Conservation (phyloP, 2,329 filamentous ascomycete genomes). For the Fusarium guadeloupense region DNA sequence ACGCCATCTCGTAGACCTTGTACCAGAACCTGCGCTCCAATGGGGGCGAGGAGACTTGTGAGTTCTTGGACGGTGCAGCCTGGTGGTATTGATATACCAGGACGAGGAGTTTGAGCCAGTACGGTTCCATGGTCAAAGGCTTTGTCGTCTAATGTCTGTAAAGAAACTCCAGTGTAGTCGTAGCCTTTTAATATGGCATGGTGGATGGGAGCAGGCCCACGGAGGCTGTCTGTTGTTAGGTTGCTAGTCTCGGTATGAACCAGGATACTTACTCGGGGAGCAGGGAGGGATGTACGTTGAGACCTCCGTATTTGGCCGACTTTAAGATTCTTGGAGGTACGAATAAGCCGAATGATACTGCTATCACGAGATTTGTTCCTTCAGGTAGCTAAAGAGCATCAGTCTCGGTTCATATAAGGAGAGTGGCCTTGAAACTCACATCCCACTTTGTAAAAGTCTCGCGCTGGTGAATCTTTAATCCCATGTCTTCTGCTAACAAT, state of each 20-base stretch:
- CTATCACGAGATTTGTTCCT: constrained; percentile 80
- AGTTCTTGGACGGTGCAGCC: constrained; percentile 56
- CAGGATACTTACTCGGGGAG: constrained; percentile 75
- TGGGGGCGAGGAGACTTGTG: constrained; percentile 62
- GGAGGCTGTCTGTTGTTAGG: constrained; percentile 64
- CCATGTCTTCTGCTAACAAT: constrained; percentile 67
- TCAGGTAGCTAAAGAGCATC: constrained; percentile 60
- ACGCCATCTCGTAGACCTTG: constrained; percentile 68
- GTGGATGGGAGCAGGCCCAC: constrained; percentile 86
- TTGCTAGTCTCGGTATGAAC: background rate
- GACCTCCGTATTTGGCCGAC: constrained; percentile 78
- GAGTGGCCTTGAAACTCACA: constrained; percentile 57
- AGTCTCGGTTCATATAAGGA: constrained; percentile 6
- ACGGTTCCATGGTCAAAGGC: constrained; percentile 83
- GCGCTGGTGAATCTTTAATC: constrained; percentile 75
- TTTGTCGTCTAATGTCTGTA: constrained; percentile 84
- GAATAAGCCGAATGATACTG: constrained; percentile 93
- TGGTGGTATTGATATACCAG: constrained; percentile 62
- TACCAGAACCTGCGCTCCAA: constrained; percentile 78
- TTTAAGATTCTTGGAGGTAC: constrained; percentile 80
- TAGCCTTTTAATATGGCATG: constrained; percentile 77
- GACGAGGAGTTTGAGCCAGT: constrained; percentile 72
- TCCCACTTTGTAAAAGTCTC: constrained; percentile 87
- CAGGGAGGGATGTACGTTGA: constrained; percentile 94
- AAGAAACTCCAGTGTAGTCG: constrained; percentile 74